Base-by-base conservation (phyloP, 1,139 yeast genomes). In the Geotrichum restrictum region DNA sequence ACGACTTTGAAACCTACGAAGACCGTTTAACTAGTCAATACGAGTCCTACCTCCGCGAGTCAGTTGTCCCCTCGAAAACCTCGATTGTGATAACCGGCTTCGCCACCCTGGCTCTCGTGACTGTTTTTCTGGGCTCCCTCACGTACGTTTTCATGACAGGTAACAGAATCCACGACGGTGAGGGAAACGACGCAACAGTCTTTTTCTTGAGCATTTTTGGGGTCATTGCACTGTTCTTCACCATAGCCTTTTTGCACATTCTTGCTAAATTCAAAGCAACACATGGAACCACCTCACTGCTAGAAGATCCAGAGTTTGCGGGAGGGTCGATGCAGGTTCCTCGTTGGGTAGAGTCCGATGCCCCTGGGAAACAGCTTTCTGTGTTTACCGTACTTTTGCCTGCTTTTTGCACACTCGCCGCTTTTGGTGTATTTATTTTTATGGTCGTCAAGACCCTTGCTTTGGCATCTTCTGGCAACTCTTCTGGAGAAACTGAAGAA, bases 271-370 rank as follows among this genome's bases (percentile, higher is more conserved):
- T 18, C 29, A 31, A 21, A 16, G 34, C 18, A 7, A 43, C 47
- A 3, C 22, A 11, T n/a, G 47, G 47, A 2, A 43, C 47, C 6
- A 43, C 31, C 1, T 16, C 18, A 7, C 22, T 43, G 39, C 16
- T 43, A 3, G 39, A 43, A 21, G 47, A 43, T 27, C 47, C 47
- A 3, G 47, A 43, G 2, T 16, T 27, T 24, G 37, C 39, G 2
- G 16, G 13, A 1, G 32, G 3, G 14, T 32, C n/a, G 2, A 3
- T 13, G 10, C 22, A 19, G 8, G n/a, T 11, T 14, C 38, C 38
- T 8, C 29, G 27, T 1, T 43, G 47, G 47, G 39, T 27, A 8
- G 45, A 27, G 8, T 6, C 36, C 5, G 22, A 27, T 11, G 45
- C 34, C 2, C 36, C 34, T 14, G 24, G 36, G 6, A 18, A 29